Evolutionary conservation across 139 green algal genomes (phyloP), one percentile per base, ranked within the genome.

Genomic region (Picochlorum costavermella): DNA sequence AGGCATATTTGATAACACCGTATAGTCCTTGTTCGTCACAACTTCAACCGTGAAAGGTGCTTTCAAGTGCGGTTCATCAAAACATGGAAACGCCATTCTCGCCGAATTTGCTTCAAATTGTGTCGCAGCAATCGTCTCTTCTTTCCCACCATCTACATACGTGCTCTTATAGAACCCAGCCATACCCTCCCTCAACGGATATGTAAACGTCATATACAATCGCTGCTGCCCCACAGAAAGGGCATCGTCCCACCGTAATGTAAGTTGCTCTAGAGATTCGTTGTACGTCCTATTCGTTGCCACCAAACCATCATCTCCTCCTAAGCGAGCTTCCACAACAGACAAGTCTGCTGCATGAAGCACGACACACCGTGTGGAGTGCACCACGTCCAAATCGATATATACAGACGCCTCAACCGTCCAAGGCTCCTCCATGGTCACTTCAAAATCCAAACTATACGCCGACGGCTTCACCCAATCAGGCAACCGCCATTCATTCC

Each of bases 41-140:
- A 91, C 30, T 11, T 69, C 69, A 5, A 83, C 17, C 1, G 58
- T 37, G 56, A 87, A 91, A 0, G 55, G 60, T 10, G 88, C 86
- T 83, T 96, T 97, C 14, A 90, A 63, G 0, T 69, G 62, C 0
- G 90, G 90, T 75, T 96, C 91, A 70, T 96, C 91, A 61, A 94
- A 96, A 79, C 91, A 96, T 1, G 91, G 91, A 60, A 96, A 90
- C 14, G 89, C 87, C 63, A 81, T 79, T 60, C 88, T 75, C 1
- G 88, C 88, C 4, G 72, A 53, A 2, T 75, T 73, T 4, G 83
- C 65, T 80, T 95, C 86, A 69, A 96, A 92, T 61, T 96, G 86
- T 1, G 88, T 92, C 3, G 70, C 71, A 1, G 79, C 83, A 46
- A 95, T 58, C 5, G 64, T 75, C 43, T 67, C 60, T 6, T 33